Percentiles rank a stretch among this genome's conserved stretches.
Evolutionary conservation across 176 grass and related monocot species (phyloP).

Genomic region (Raddia guianensis): DNA sequence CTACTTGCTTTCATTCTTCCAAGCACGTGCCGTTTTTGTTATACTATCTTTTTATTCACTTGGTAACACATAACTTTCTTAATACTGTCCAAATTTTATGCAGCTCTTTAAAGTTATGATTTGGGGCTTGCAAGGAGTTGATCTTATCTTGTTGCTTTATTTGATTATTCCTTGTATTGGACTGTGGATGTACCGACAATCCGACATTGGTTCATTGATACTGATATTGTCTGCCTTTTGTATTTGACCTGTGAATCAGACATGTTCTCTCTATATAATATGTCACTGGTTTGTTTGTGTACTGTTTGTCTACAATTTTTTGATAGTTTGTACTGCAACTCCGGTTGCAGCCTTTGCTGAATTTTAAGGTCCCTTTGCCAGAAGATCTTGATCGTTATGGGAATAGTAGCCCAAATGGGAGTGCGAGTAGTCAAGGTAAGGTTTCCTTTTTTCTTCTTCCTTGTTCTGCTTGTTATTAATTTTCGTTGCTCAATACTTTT

Average conservation of each 20-base stretch:
- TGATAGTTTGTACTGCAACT: slow-evolving; percentile 40
- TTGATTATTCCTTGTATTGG: too few species aligned
- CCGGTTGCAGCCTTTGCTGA: slow-evolving; percentile 75
- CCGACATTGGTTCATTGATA: too few species aligned
- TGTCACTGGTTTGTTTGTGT: slow-evolving; percentile 12
- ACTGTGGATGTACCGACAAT: too few species aligned
- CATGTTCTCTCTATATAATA: neutral
- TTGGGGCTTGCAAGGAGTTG: neutral
- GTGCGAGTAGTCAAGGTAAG: slow-evolving; percentile 74
- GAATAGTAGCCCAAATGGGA: slow-evolving; percentile 77
- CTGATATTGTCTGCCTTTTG: neutral
- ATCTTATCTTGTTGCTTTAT: neutral
- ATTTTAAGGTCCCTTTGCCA: slow-evolving; percentile 77
- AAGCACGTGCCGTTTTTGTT: neutral
- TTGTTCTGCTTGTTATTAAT: slow-evolving; percentile 5
- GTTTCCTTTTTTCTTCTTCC: neutral
- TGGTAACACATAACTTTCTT: neutral
- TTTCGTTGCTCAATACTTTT: slow-evolving; percentile 23
- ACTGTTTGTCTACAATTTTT: slow-evolving; percentile 16
- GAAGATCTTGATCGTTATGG: slow-evolving; percentile 70
- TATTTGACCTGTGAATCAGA: slow-evolving; percentile 2
- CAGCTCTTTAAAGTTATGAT: slow-evolving; percentile 5
- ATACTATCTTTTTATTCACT: neutral
- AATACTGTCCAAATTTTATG: neutral
- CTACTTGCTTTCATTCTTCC: neutral